These are phyloP conservation scores for Lodderomyces theae DNA, from an alignment of 1,139 yeast genomes.

Conservation along the genomic window DNA sequence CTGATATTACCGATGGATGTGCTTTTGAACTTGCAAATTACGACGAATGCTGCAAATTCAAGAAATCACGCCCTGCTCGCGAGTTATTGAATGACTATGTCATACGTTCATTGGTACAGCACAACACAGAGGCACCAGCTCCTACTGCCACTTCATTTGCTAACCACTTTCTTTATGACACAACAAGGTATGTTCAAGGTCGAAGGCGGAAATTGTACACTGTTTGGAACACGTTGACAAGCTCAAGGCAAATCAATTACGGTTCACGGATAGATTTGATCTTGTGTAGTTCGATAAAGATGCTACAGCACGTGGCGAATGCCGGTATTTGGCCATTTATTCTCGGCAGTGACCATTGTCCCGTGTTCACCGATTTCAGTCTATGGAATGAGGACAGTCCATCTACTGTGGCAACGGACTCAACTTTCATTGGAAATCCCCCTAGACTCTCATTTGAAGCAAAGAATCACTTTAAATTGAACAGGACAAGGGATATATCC, in stretches of 20 bases:
- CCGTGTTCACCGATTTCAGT: conserved; percentile 70
- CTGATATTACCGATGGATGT: conserved; percentile 22
- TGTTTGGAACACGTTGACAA: conserved; percentile 84
- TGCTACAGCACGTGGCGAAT: conserved; percentile 23
- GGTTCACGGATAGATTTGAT: conserved; percentile 89
- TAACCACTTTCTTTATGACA: conserved; percentile 52
- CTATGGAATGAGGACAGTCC: conserved; percentile 13
- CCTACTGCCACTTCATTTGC: not conserved
- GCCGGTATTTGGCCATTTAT: conserved; percentile 70
- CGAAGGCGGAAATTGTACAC: conserved; percentile 70
- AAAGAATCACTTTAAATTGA: conserved; percentile 45
- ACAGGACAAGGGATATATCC: conserved; percentile 50
- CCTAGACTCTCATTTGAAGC: conserved; percentile 54
- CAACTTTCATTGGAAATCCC: not conserved
- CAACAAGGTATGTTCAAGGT: conserved; percentile 59
- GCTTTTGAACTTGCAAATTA: conserved; percentile 43
- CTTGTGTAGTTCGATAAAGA: conserved; percentile 11
- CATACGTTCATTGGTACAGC: conserved; percentile 17
- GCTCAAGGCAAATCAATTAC: conserved; percentile 76
- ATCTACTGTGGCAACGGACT: conserved; percentile 6
- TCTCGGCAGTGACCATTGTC: conserved; percentile 94
- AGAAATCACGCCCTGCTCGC: conserved; percentile 42
- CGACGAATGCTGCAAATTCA: conserved; percentile 39
- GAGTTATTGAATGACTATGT: conserved; percentile 41
- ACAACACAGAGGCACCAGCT: not conserved